Conservation (phyloP, 495 filamentous ascomycete genomes). For the Halenospora varia region DNA sequence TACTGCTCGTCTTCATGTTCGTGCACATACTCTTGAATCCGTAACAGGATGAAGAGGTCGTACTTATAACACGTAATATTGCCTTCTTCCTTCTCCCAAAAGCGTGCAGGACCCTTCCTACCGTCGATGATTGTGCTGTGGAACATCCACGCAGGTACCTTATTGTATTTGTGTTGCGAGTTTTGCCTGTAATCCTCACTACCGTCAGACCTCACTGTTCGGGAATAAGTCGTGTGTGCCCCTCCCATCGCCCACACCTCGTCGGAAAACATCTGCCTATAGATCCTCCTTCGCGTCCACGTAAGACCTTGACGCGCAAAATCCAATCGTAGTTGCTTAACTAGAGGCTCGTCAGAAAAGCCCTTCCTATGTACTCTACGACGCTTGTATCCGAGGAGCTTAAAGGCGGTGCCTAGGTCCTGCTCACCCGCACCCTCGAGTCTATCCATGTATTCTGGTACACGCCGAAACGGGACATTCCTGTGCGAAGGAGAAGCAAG, state of each 20-base stretch:
- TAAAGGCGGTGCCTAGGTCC: not conserved
- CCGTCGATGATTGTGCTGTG: constrained; percentile 23
- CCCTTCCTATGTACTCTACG: not conserved
- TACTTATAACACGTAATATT: constrained; percentile 20
- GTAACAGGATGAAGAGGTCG: constrained; percentile 13
- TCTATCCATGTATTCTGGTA: not conserved
- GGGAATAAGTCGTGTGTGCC: not conserved
- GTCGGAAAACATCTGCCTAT: not conserved
- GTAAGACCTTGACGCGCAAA: not conserved
- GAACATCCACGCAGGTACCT: constrained; percentile 29
- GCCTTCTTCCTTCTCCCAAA: constrained; percentile 32
- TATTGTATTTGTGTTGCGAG: constrained; percentile 8
- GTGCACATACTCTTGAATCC: constrained; percentile 17
- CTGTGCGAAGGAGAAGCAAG: not conserved
- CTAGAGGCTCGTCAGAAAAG: not conserved
- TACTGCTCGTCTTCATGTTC: not conserved
- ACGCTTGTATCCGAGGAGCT: not conserved
- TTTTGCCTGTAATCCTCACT: not conserved
- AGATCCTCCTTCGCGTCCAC: not conserved
- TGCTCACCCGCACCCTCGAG: not conserved
- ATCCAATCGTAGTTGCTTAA: not conserved
- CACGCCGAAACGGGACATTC: not conserved
- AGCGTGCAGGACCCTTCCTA: constrained; percentile 27
- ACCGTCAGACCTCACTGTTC: not conserved
- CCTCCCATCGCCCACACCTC: not conserved